A percentile compares a stretch with the other conserved stretches of the same genome.
Conservation (phyloP, 306 rosid genomes). For the Dalbergia oliveri region DNA sequence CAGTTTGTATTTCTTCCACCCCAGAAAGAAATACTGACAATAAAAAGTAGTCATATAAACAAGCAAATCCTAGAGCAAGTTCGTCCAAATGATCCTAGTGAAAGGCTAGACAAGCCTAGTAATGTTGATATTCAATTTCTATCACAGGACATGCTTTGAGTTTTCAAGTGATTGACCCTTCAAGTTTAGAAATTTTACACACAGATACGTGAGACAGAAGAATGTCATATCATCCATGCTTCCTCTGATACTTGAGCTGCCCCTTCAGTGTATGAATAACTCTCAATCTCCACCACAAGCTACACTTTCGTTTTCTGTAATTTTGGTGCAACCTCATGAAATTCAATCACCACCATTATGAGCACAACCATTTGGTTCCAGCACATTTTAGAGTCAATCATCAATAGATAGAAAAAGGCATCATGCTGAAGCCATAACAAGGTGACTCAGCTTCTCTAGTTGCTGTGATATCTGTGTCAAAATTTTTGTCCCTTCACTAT, state of each 20-base stretch:
- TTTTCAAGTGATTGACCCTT: constrained; percentile 38
- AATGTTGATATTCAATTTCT: constrained; percentile 29
- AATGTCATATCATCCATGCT: constrained; percentile 15
- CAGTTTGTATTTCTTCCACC: constrained; percentile 25
- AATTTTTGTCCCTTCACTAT: constrained; percentile 58
- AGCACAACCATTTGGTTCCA: constrained; percentile 17
- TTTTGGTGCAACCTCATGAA: constrained; percentile 23
- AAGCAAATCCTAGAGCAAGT: constrained; percentile 40
- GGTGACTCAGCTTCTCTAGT: constrained; percentile 58
- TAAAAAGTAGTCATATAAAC: constrained; percentile 17
- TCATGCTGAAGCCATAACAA: constrained; percentile 41
- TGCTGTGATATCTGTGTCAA: constrained; percentile 62
- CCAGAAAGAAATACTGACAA: not conserved
- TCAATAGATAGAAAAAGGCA: not conserved
- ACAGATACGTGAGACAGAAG: constrained; percentile 20
- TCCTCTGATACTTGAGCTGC: constrained; percentile 25
- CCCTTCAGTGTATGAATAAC: constrained; percentile 30
- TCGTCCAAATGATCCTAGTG: constrained; percentile 47
- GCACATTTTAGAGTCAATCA: constrained; percentile 4
- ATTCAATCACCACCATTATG: constrained; percentile 36
- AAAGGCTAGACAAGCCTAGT: constrained; percentile 36
- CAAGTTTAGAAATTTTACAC: constrained; percentile 22
- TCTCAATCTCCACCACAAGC: constrained; percentile 35
- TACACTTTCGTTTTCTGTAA: not conserved
- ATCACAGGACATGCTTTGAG: constrained; percentile 43